Evolutionary conservation across 768 basidiomycete genomes (phyloP), one percentile per base, ranked within the genome.

Genomic region (Panellus pusillus): DNA sequence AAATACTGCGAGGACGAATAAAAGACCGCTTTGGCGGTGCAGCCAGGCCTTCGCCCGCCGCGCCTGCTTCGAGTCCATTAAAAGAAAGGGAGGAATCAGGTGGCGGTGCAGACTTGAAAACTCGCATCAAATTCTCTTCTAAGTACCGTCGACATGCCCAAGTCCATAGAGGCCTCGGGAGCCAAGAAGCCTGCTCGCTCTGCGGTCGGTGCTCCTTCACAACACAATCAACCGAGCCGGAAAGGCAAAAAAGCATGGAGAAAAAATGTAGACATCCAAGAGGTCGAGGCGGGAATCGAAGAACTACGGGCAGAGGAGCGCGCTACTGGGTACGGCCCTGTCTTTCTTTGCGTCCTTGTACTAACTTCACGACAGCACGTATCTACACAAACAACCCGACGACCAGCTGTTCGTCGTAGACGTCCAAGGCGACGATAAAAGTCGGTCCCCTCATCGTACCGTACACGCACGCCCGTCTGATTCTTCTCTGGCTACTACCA

Each of bases 201-300:
- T 5, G 46, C 63, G 2, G 51, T 78, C 13, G 84, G 84, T 4
- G 85, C 84, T 0, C 83, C 84, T 0, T 75, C 82, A 1, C 83
- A 87, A 54, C 79, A 75, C 47, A 78, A 70, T 18, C 93, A 95
- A 68, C 69, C 83, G 0, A 90, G 87, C 62, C 75, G 93, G 52
- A 96, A 93, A 68, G 91, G 93, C n/a, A 96, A 96, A 68, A 83
- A 82, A 51, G 84, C 93, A 43, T 96, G 94, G 94, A 72, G 94
- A 66, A 96, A 97, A 74, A 91, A 97, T 69, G 86, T 96, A 47
- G 85, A 96, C 66, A 79, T 96, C 45, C 80, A 82, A 20, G 84
- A 84, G 45, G 84, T 94, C 17, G 93, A 95, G 62, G 73, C 77
- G 43, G 84, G 82, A 2, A 64, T 95, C 58, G 93, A 95, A 68